Evolutionary conservation across 2,329 filamentous ascomycete species (phyloP).

Genomic region (Diaporthe capsici): DNA sequence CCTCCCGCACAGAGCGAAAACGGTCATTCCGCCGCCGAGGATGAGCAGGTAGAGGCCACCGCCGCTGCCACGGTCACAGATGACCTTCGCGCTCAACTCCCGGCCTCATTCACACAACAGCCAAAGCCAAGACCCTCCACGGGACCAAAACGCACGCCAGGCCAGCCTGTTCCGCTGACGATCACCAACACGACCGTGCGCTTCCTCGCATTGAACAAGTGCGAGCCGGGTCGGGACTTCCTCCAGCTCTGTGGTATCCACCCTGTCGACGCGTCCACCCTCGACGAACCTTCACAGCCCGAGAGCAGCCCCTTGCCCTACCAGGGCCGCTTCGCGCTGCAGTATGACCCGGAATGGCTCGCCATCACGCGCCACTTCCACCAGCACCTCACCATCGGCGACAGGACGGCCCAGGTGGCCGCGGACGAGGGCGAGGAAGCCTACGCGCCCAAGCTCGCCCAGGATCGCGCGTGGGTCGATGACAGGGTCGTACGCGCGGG

Average conservation of each 20-base stretch:
- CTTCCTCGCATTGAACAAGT: constrained; percentile 95
- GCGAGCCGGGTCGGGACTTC: constrained; percentile 83
- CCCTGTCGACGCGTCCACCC: constrained; percentile 57
- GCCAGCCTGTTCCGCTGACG: constrained; percentile 75
- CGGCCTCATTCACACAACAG: constrained; percentile 76
- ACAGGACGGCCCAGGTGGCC: constrained; percentile 66
- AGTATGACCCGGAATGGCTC: constrained; percentile 96
- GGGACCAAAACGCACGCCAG: constrained; percentile 61
- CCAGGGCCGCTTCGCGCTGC: constrained; percentile 67
- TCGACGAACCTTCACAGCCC: constrained; percentile 40
- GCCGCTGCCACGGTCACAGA: constrained; percentile 63
- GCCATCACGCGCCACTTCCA: constrained; percentile 91
- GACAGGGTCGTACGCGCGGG: constrained; percentile 76
- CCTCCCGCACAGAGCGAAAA: constrained; percentile 39
- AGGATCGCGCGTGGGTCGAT: constrained; percentile 84
- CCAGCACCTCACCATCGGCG: constrained; percentile 73
- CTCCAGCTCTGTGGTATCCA: constrained; percentile 81
- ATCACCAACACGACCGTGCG: constrained; percentile 85
- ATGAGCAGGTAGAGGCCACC: constrained; percentile 40
- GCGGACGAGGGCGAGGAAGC: constrained; percentile 76
- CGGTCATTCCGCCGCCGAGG: constrained; percentile 39
- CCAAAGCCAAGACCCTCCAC: constrained; percentile 56
- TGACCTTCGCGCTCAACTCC: constrained; percentile 79
- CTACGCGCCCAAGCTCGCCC: constrained; percentile 78
- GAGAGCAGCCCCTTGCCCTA: constrained; percentile 36